These are phyloP conservation scores for Chlorella sp. DNA, from an alignment of 139 green algal genomes.

Conservation along the genomic window DNA sequence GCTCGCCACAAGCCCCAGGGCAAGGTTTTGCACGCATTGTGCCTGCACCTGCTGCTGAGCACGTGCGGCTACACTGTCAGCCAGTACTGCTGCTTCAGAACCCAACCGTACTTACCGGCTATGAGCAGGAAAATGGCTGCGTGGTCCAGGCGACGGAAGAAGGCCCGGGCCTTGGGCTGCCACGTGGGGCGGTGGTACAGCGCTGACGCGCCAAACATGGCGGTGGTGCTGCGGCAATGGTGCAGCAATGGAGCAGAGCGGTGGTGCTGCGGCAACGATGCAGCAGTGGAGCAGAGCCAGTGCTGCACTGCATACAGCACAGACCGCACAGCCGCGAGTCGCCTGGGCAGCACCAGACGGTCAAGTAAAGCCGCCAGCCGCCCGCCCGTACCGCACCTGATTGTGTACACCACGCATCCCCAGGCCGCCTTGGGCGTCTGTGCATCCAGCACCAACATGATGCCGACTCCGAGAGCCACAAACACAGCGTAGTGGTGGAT, in stretches of 20 bases:
- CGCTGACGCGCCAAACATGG: conserved; percentile 21
- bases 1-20: too few relatives aligned
- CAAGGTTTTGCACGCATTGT: too few relatives aligned
- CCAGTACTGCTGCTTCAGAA: too few relatives aligned
- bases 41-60: too few relatives aligned
- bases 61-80: too few relatives aligned
- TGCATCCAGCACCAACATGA: conserved; percentile 15
- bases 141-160: conserved; percentile 46
- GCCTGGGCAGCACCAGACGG: not conserved
- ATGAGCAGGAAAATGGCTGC: conserved; percentile 58
- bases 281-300: not conserved
- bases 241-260: not conserved
- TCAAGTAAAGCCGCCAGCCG: not conserved
- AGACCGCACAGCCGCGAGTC: not conserved
- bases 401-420: conserved; percentile 15
- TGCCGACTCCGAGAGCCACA: conserved; percentile 22
- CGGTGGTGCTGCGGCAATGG: not conserved
- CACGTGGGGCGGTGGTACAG: conserved; percentile 27
- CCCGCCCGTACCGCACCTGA: not conserved
- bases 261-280: not conserved
- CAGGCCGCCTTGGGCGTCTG: not conserved
- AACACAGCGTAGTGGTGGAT: conserved; percentile 27
- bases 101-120: too few relatives aligned
- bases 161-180: not conserved
- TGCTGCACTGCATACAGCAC: not conserved